Percentiles rank a stretch among this genome's conserved stretches.
phyloP scores from a whole-genome alignment of 805 yeast species.

The Saccharomycopsis selenospora region DNA sequence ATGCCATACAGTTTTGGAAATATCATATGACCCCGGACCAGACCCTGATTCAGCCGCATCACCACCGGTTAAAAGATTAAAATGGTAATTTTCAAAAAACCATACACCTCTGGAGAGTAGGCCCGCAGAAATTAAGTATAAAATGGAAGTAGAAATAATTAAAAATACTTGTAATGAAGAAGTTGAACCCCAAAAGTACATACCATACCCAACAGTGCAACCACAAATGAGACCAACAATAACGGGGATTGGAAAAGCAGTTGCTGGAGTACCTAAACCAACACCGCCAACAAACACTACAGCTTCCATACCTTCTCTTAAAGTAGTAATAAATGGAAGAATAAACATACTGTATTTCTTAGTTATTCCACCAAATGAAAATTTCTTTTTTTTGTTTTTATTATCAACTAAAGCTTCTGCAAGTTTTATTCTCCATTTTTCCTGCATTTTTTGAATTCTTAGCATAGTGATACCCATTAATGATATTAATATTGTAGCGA shows the following conservation, averaged over 20 bases:
- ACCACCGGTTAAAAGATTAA: constrained; percentile 69
- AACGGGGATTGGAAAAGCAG: constrained; percentile 86
- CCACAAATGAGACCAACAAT: constrained; percentile 81
- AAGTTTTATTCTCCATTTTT: constrained; percentile 91
- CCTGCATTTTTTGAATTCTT: constrained; percentile 91
- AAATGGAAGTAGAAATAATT: constrained; percentile 77
- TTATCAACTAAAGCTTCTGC: constrained; percentile 69
- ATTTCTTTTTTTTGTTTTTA: constrained; percentile 45
- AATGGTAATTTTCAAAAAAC: constrained; percentile 70
- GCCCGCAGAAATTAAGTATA: constrained; percentile 87
- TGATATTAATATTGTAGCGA: constrained; percentile 83
- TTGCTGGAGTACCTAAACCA: constrained; percentile 52
- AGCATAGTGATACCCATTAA: constrained; percentile 95
- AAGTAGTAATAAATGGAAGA: constrained; percentile 79
- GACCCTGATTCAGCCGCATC: constrained; percentile 88
- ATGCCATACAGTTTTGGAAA: constrained; percentile 79
- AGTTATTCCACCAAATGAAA: constrained; percentile 48
- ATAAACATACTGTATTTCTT: constrained; percentile 83
- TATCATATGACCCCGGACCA: constrained; percentile 92
- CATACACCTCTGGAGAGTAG: constrained; percentile 88
- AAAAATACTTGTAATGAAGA: constrained; percentile 81
- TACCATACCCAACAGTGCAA: constrained; percentile 51
- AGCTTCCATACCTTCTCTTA: constrained; percentile 96
- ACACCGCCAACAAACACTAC: constrained; percentile 95
- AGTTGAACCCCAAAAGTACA: constrained; percentile 77